These are phyloP conservation scores for Apiotrichum mycotoxinovorans DNA, from an alignment of 1,284 basidiomycete genomes.

Conservation along the genomic window DNA sequence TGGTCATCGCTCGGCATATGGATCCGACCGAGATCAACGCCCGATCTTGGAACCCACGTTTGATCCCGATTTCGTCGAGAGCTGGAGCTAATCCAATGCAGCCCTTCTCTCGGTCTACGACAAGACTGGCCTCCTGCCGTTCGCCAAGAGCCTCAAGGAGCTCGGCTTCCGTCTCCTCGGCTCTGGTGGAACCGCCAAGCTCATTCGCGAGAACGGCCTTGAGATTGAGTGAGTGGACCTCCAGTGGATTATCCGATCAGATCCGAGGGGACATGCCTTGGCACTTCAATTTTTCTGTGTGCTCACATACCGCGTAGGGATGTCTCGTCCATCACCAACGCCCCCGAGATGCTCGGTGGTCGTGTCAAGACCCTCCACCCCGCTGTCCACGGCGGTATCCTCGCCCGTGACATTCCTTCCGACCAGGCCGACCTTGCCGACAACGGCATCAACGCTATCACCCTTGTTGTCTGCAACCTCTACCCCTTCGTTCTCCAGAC, in stretches of 20 bases:
- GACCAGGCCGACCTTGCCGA: constrained; percentile 77
- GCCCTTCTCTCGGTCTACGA: constrained; percentile 96
- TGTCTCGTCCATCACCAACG: constrained; percentile 96
- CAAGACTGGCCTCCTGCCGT: constrained; percentile 84
- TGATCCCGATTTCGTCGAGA: not conserved
- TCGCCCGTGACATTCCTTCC: constrained; percentile 79
- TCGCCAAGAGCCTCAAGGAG: constrained; percentile 76
- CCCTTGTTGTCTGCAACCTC: constrained; percentile 96
- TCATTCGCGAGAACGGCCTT: constrained; percentile 90
- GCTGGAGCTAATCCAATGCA: constrained; percentile 10
- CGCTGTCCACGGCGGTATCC: constrained; percentile 94
- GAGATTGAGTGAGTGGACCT: constrained; percentile 75
- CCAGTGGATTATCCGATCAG: not conserved
- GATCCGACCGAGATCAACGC: not conserved
- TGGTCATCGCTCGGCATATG: not conserved
- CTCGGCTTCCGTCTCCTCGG: constrained; percentile 86
- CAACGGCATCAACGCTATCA: constrained; percentile 82
- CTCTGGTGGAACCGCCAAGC: constrained; percentile 95
- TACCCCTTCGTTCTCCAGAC: constrained; percentile 96
- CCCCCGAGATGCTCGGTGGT: constrained; percentile 99
- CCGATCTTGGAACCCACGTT: not conserved
- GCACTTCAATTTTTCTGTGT: not conserved
- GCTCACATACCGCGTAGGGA: constrained; percentile 59
- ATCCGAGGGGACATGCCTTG: not conserved
- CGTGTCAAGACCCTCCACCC: constrained; percentile 99